Evolutionary conservation across 306 rosid species (phyloP).

Genomic region (Sicyos edulis): DNA sequence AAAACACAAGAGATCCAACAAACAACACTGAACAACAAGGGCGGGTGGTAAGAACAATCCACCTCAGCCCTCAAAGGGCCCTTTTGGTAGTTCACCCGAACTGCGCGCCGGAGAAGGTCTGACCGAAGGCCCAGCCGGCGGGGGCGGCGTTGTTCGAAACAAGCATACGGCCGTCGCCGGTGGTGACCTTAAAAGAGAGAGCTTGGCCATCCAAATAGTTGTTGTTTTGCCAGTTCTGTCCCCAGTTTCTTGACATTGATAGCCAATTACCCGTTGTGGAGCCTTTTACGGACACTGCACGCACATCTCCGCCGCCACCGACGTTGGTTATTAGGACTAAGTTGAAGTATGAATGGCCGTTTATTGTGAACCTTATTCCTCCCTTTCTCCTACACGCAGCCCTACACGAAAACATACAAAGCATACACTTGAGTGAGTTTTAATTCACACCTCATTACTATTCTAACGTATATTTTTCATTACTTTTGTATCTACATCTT

Average conservation of each 20-base stretch:
- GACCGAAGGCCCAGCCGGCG: slow-evolving; percentile 60
- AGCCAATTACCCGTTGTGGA: slow-evolving; percentile 45
- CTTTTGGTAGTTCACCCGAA: slow-evolving; percentile 19
- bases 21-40: no score
- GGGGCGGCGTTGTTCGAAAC: slow-evolving; percentile 52
- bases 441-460: no score
- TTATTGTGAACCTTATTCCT: slow-evolving; percentile 60
- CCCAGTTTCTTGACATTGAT: slow-evolving; percentile 69
- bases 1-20: no score
- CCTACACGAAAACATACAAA: slow-evolving; percentile 27
- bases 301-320: slow-evolving; percentile 24
- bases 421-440: no score
- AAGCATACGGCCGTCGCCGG: slow-evolving; percentile 44
- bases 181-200: slow-evolving; percentile 52
- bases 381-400: slow-evolving; percentile 57
- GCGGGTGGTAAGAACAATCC: no score
- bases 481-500: no score
- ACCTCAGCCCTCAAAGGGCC: no score
- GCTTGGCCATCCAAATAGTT: slow-evolving; percentile 45
- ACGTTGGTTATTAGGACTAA: slow-evolving; percentile 57
- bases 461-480: no score
- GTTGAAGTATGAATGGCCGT: slow-evolving; percentile 70
- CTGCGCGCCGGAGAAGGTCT: slow-evolving; percentile 52
- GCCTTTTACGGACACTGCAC: slow-evolving; percentile 45
- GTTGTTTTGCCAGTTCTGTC: slow-evolving; percentile 72